These are phyloP conservation scores for Hypoxylon sp. DNA, from an alignment of 2,329 filamentous ascomycete species.

Conservation along the genomic window DNA sequence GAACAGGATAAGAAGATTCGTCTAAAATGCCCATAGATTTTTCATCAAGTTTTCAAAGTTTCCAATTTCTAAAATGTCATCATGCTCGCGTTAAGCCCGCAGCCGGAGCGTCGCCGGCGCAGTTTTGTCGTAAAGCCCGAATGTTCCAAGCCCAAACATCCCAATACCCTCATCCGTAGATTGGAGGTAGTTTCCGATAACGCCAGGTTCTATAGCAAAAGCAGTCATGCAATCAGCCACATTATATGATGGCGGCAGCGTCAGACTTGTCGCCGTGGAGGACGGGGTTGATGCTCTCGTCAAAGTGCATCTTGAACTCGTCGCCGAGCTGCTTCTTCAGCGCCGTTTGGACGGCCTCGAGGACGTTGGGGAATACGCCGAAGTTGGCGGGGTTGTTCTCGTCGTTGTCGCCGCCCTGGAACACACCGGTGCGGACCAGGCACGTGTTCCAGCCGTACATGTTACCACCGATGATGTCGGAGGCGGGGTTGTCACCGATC, in stretches of 20 bases:
- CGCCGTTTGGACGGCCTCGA: conserved; percentile 73
- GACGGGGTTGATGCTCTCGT: conserved; percentile 74
- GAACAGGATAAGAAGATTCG: conserved; percentile 7
- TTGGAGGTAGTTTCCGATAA: not conserved
- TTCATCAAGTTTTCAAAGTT: conserved; percentile 32
- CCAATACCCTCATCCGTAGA: too few relatives aligned
- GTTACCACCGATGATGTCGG: conserved; percentile 79
- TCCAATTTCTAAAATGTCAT: conserved; percentile 23
- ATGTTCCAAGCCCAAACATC: conserved; percentile 2
- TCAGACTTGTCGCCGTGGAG: conserved; percentile 57
- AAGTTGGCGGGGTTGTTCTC: conserved; percentile 79
- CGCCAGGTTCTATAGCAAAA: conserved; percentile 6
- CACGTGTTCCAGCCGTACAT: conserved; percentile 86
- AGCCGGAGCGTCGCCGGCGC: conserved; percentile 4
- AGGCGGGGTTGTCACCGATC: conserved; percentile 78
- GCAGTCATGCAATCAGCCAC: conserved; percentile 6
- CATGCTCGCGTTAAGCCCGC: conserved; percentile 16
- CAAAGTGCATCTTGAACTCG: conserved; percentile 77
- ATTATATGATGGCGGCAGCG: conserved; percentile 54
- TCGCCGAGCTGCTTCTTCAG: conserved; percentile 74
- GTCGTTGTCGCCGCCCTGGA: conserved; percentile 79
- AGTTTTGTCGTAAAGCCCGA: conserved; percentile 16
- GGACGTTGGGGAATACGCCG: conserved; percentile 76
- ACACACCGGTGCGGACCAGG: conserved; percentile 78
- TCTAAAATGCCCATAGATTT: conserved; percentile 31